phyloP scores from a whole-genome alignment of 495 filamentous ascomycete species.

The Hypoxylon intermedium region DNA sequence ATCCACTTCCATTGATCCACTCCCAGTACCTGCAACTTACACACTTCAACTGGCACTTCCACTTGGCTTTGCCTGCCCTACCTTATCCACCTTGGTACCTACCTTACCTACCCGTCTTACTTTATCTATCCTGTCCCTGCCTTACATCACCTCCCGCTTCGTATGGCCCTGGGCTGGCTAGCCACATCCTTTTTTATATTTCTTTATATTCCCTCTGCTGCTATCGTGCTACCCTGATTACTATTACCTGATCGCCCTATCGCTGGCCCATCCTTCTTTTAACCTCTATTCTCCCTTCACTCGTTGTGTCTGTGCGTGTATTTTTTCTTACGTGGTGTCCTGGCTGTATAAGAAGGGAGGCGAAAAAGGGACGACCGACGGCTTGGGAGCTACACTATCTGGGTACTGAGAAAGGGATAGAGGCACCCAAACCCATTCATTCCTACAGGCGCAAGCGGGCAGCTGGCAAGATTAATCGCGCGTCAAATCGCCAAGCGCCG shows the following conservation, averaged over 20 bases:
- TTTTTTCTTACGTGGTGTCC: slow-evolving; percentile 10
- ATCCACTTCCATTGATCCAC: neutral
- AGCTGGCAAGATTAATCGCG: slow-evolving; percentile 49
- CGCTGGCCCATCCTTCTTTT: slow-evolving; percentile 9
- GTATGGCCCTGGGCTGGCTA: slow-evolving; percentile 35
- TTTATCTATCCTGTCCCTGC: slow-evolving; percentile 29
- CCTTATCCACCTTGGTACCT: slow-evolving; percentile 14
- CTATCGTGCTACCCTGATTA: slow-evolving; percentile 34
- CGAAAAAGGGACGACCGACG: slow-evolving; percentile 14
- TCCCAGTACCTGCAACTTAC: slow-evolving; percentile 8
- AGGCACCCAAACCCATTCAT: slow-evolving; percentile 26
- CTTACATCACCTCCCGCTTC: slow-evolving; percentile 42
- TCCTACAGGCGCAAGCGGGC: slow-evolving; percentile 48
- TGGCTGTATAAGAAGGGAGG: slow-evolving; percentile 22
- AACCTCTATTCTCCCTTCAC: slow-evolving; percentile 3
- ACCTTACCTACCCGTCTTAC: slow-evolving; percentile 29
- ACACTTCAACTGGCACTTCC: neutral
- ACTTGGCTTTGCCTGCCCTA: slow-evolving; percentile 20
- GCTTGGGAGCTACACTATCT: slow-evolving; percentile 11
- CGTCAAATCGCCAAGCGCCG: slow-evolving; percentile 53
- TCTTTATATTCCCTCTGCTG: slow-evolving; percentile 30
- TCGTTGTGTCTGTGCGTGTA: too few relatives aligned
- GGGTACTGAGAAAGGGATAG: slow-evolving; percentile 18
- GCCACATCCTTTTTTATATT: slow-evolving; percentile 30
- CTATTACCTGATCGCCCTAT: slow-evolving; percentile 28